These are phyloP conservation scores for Morella rubra DNA, from an alignment of 306 rosid species.

Conservation along the genomic window DNA sequence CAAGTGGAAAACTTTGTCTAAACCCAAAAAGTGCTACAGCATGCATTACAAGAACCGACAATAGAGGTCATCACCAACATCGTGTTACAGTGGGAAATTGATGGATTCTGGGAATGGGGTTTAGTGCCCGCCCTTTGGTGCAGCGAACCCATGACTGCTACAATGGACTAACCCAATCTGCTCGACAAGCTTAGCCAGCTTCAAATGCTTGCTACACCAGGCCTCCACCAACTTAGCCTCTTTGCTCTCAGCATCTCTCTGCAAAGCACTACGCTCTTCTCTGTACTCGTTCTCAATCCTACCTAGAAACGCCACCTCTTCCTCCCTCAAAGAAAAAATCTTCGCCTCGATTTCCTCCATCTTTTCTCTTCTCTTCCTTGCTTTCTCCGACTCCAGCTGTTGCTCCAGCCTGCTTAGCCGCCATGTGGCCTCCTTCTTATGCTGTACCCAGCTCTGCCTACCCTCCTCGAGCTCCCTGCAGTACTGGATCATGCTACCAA, in stretches of 20 bases:
- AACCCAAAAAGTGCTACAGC: neutral
- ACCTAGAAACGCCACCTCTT: constrained; percentile 30
- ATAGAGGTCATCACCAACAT: neutral
- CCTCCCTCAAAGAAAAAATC: constrained; percentile 38
- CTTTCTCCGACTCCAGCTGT: constrained; percentile 50
- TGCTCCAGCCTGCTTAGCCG: constrained; percentile 50
- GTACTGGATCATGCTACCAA: constrained; percentile 28
- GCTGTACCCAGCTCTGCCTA: constrained; percentile 40
- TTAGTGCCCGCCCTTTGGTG: neutral
- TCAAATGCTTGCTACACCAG: constrained; percentile 33
- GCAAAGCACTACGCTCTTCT: constrained; percentile 25
- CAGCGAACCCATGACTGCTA: neutral
- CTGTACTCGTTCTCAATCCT: constrained; percentile 39
- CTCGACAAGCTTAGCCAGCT: constrained; percentile 31
- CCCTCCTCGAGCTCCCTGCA: constrained; percentile 47
- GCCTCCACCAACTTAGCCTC: constrained; percentile 43
- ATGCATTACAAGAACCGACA: neutral
- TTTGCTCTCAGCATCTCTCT: constrained; percentile 37
- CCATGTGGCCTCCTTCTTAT: constrained; percentile 53
- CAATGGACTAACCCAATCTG: constrained; percentile 8
- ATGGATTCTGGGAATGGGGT: neutral
- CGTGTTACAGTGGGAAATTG: neutral
- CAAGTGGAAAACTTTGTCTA: no score
- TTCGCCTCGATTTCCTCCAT: constrained; percentile 42
- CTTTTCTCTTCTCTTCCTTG: constrained; percentile 44